These are phyloP conservation scores for Cynara cardunculus DNA, from an alignment of 129 eudicot genomes.

Conservation along the genomic window DNA sequence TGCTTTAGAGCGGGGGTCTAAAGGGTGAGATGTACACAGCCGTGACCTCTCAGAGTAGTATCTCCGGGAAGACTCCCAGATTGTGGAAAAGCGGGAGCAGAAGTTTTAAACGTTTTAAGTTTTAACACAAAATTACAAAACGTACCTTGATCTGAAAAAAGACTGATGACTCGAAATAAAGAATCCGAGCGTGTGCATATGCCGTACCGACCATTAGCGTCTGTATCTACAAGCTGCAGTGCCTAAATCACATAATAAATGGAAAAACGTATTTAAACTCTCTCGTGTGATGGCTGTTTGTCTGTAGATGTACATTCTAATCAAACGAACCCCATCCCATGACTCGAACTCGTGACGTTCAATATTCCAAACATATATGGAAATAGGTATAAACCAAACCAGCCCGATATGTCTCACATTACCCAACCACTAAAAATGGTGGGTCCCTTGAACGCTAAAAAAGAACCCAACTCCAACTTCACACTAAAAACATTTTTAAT, in stretches of 20 bases:
- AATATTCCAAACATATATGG: no score
- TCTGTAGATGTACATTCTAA: neutral
- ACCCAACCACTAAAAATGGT: no score
- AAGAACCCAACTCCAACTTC: no score
- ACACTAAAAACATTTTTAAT: no score
- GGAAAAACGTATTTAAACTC: neutral
- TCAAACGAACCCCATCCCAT: no score
- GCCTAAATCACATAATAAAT: conserved; percentile 35
- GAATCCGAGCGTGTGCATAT: conserved; percentile 66
- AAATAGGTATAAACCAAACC: no score
- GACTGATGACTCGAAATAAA: conserved; percentile 49
- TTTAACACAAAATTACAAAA: neutral
- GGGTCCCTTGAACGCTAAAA: no score
- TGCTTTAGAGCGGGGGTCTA: neutral
- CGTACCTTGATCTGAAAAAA: conserved; percentile 65
- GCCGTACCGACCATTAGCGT: conserved; percentile 31
- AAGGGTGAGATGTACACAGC: neutral
- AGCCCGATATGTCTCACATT: no score
- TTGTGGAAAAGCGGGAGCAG: neutral
- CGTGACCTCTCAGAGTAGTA: neutral
- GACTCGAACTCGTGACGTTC: no score
- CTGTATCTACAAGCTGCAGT: conserved; percentile 40
- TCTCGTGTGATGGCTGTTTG: neutral
- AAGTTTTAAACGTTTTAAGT: neutral
- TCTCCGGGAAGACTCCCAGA: neutral